Percentiles rank a stretch among this genome's conserved stretches.
Evolutionary conservation across 1,139 yeast species (phyloP).

Genomic region (Ashbya aceris): DNA sequence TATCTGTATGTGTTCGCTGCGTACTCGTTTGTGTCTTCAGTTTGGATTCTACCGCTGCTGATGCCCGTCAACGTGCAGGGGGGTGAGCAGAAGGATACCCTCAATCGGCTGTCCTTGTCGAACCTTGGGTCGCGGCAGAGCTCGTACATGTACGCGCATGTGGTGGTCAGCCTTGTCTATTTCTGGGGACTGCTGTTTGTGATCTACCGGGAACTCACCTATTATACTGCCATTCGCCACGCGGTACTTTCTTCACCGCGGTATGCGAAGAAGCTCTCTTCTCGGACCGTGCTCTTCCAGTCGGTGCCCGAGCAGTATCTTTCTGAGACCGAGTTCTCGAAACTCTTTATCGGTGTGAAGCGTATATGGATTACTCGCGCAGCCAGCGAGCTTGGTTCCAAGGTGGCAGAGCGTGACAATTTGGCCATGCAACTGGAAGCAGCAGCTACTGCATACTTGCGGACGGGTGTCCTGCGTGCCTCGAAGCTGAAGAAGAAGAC

Average conservation of each 20-base stretch:
- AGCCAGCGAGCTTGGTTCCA: conserved; percentile 46
- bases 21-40: conserved; percentile 32
- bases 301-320: conserved; percentile 64
- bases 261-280: conserved; percentile 62
- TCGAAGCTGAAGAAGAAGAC: conserved; percentile 41
- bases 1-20: conserved; percentile 42
- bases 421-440: conserved; percentile 58
- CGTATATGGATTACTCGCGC: conserved; percentile 70
- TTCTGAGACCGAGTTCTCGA: conserved; percentile 51
- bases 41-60: conserved; percentile 47
- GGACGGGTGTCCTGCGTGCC: conserved; percentile 52
- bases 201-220: conserved; percentile 73
- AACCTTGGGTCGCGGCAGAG: conserved; percentile 45
- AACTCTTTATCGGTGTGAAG: conserved; percentile 61
- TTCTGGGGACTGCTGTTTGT: conserved; percentile 63
- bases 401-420: conserved; percentile 52
- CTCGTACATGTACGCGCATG: conserved; percentile 73
- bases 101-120: conserved; percentile 71
- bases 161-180: conserved; percentile 68
- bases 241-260: conserved; percentile 75
- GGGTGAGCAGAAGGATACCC: conserved; percentile 50
- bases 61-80: conserved; percentile 58
- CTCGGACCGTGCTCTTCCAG: conserved; percentile 73
- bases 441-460: conserved; percentile 55
- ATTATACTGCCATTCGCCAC: conserved; percentile 69